Base-by-base conservation (phyloP, 495 filamentous ascomycete species). In the Penicilliopsis zonata region DNA sequence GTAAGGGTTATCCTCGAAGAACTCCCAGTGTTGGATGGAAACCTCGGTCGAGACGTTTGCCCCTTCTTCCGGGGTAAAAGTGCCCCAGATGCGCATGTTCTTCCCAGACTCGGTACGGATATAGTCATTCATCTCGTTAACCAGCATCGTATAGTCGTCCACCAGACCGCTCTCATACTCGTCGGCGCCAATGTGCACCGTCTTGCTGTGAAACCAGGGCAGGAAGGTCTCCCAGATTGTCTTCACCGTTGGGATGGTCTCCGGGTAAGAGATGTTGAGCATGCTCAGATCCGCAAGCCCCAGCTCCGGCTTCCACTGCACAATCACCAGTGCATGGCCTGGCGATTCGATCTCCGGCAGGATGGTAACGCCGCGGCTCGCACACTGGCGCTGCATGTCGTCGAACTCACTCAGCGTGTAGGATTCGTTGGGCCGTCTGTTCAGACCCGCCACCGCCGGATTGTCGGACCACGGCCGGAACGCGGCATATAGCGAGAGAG, bases 281-380 rank as follows among this genome's bases (percentile, higher is more conserved):
- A 67, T 42, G 18, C 55, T 63, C 20, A 68, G 38, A 33, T 67
- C 53, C 8, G 31, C 41, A 10, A 70, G 53, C n/a, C 50, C 67
- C 2, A 72, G 40, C 33, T 66, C 55, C 0, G 66, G 64, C 31
- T 62, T 67, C 67, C 67, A 72, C 33, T 70, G 62, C 2, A 57
- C 52, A 13, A 70, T 65, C 17, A 59, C 58, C 2, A 72, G 43
- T 0, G 64, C 55, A 34, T 72, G 67, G 1, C 63, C 65, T 0
- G 67, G 67, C 5, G 65, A 59, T 36, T 72, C 67, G 16, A 72
- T 67, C 42, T 72, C 67, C 0, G 67, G 65, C 10, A 72, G 55
- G 15, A 70, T 48, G 19, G 64, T 64, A 2, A 70, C 63, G 12
- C 67, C 67, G 15, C 67, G 52, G 9, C 49, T 44, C 13, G 54